Evolutionary conservation across 2,329 filamentous ascomycete species (phyloP).

Genomic region (Biscogniauxia marginata): DNA sequence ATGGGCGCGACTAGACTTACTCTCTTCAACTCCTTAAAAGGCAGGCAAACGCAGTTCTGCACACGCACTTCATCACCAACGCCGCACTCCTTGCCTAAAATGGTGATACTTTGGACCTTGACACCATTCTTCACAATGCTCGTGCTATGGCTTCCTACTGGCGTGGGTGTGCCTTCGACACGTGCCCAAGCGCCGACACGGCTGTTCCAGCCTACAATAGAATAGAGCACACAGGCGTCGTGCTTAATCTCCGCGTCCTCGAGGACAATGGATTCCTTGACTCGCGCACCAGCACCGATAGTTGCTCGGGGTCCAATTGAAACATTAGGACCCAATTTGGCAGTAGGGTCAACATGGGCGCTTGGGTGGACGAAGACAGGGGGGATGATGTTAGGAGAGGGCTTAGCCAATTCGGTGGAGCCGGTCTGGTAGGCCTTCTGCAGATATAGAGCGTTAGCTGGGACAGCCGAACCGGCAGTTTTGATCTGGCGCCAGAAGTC

Average conservation of each 20-base stretch:
- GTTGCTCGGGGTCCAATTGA: constrained; percentile 87
- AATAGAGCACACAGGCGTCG: constrained; percentile 91
- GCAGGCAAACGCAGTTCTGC: constrained; percentile 96
- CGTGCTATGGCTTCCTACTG: constrained; percentile 83
- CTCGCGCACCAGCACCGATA: constrained; percentile 81
- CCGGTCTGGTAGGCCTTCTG: constrained; percentile 86
- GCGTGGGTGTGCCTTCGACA: constrained; percentile 91
- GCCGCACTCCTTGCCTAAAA: constrained; percentile 91
- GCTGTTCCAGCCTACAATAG: constrained; percentile 96
- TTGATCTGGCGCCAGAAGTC: constrained; percentile 99
- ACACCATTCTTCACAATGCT: constrained; percentile 97
- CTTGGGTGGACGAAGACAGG: constrained; percentile 95
- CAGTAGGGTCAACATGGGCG: constrained; percentile 86
- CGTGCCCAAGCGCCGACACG: constrained; percentile 96
- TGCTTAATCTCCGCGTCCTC: constrained; percentile 96
- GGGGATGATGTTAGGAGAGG: constrained; percentile 83
- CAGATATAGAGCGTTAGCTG: constrained; percentile 93
- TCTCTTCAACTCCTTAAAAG: constrained; percentile 96
- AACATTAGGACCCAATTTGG: constrained; percentile 95
- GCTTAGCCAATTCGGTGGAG: constrained; percentile 76
- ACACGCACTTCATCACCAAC: constrained; percentile 94
- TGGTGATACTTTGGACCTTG: constrained; percentile 98
- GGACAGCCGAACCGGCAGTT: constrained; percentile 94
- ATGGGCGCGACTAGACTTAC: constrained; percentile 51
- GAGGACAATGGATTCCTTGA: constrained; percentile 95